Conservation (phyloP, 2,329 filamentous ascomycete species). For the Aschersonia sp. region DNA sequence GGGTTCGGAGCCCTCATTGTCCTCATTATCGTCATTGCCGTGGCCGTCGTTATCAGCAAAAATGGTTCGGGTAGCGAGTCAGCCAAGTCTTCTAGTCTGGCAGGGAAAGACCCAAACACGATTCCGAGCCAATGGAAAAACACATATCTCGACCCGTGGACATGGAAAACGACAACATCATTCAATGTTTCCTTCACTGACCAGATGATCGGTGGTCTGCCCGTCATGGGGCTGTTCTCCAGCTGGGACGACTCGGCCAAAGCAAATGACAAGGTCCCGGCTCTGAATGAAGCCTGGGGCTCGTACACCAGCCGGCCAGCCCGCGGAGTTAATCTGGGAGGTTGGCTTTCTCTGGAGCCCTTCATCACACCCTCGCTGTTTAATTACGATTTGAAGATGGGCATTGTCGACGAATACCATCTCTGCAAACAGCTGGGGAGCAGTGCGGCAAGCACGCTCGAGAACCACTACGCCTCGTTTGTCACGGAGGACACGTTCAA, state of each 20-base stretch:
- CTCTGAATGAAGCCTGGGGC: constrained; percentile 61
- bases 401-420: constrained; percentile 80
- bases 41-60: constrained; percentile 51
- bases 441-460: constrained; percentile 52
- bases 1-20: constrained; percentile 39
- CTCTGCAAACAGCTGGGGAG: constrained; percentile 57
- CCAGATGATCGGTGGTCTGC: constrained; percentile 69
- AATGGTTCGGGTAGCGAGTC: constrained; percentile 28
- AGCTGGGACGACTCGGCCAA: constrained; percentile 71
- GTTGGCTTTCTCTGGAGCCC: constrained; percentile 87
- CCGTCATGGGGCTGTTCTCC: constrained; percentile 76
- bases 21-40: constrained; percentile 52
- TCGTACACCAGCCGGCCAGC: constrained; percentile 67
- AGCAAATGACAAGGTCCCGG: constrained; percentile 67
- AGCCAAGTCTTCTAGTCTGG: constrained; percentile 24
- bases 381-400: constrained; percentile 43
- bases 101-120: constrained; percentile 35
- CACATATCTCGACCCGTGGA: constrained; percentile 74
- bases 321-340: constrained; percentile 81
- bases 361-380: constrained; percentile 94
- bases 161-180: constrained; percentile 78
- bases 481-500: constrained; percentile 72
- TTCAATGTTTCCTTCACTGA: constrained; percentile 94
- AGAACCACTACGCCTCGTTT: constrained; percentile 83
- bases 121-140: constrained; percentile 55